These are phyloP conservation scores for Entomortierella lignicola DNA, from an alignment of 192 early-diverging fungal genomes.

Conservation along the genomic window DNA sequence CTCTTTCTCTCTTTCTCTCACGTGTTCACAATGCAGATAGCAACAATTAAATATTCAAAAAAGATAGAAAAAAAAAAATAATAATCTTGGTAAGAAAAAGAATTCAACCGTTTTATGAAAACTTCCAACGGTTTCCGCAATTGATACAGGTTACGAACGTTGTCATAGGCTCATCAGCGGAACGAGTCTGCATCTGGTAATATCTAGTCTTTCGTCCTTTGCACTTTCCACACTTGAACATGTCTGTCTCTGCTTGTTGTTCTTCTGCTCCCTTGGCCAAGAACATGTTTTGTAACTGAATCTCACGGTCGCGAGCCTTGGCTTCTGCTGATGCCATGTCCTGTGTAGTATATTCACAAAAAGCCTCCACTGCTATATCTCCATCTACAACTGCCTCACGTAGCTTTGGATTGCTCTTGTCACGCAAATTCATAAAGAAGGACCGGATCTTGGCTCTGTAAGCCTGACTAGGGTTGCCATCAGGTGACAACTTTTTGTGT, in stretches of 20 bases:
- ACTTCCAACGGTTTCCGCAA: constrained; percentile 92
- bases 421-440: constrained; percentile 80
- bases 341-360: constrained; percentile 69
- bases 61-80: no score
- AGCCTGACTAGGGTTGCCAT: constrained; percentile 54
- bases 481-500: constrained; percentile 62
- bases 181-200: constrained; percentile 97
- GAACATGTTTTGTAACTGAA: constrained; percentile 79
- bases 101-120: constrained; percentile 34
- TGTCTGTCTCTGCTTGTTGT: constrained; percentile 86
- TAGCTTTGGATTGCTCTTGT: constrained; percentile 83
- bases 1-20: no score
- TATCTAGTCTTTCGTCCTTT: constrained; percentile 87
- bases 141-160: constrained; percentile 93
- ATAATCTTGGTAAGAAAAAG: no score
- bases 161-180: constrained; percentile 99
- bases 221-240: constrained; percentile 96
- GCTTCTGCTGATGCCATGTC: constrained; percentile 95
- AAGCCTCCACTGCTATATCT: constrained; percentile 67
- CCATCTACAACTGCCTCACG: constrained; percentile 76
- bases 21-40: no score
- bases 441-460: constrained; percentile 85
- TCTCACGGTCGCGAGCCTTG: constrained; percentile 74
- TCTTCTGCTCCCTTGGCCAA: constrained; percentile 81
- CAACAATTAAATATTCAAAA: no score